phyloP scores from a whole-genome alignment of 2,329 filamentous ascomycete species.

The Ascochyta viciae-villosae region DNA sequence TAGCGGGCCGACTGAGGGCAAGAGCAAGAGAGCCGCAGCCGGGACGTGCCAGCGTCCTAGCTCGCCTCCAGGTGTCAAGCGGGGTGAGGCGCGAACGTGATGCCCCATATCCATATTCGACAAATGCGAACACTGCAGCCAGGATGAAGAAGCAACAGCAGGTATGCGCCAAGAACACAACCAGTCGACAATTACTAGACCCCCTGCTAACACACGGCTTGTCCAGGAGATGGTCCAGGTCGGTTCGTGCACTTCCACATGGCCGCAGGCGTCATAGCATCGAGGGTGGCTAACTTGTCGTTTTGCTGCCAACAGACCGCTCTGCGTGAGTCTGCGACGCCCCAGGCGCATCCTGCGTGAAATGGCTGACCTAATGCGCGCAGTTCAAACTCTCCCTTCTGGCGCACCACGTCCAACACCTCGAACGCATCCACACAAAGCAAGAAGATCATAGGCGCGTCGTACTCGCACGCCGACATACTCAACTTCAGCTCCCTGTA shows the following conservation, averaged over 20 bases:
- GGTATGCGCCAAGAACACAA: constrained; percentile 27
- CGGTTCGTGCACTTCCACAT: constrained; percentile 69
- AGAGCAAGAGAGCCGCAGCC: constrained; percentile 11
- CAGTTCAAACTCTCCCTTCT: constrained; percentile 89
- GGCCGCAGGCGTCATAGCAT: constrained; percentile 33
- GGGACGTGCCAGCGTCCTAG: constrained; percentile 6
- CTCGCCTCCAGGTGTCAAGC: constrained; percentile 10
- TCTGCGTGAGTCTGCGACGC: constrained; percentile 43
- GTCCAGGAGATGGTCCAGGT: constrained; percentile 98
- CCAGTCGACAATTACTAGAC: background rate
- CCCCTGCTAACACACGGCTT: constrained; percentile 28
- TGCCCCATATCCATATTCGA: constrained; percentile 14
- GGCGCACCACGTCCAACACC: constrained; percentile 66
- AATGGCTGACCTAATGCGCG: constrained; percentile 28
- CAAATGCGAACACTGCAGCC: constrained; percentile 49
- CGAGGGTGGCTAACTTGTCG: constrained; percentile 48
- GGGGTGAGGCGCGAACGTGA: constrained; percentile 15
- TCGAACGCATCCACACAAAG: constrained; percentile 51
- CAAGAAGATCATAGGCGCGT: constrained; percentile 84
- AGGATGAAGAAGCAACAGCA: constrained; percentile 51
- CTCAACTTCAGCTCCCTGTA: constrained; percentile 86
- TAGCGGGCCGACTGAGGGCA: constrained; percentile 5
- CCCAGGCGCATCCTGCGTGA: background rate
- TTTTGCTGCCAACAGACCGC: constrained; percentile 39
- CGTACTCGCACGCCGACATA: constrained; percentile 96